Conservation (phyloP, 352 stramenopile species). For the Thalassiosira mediterranea region DNA sequence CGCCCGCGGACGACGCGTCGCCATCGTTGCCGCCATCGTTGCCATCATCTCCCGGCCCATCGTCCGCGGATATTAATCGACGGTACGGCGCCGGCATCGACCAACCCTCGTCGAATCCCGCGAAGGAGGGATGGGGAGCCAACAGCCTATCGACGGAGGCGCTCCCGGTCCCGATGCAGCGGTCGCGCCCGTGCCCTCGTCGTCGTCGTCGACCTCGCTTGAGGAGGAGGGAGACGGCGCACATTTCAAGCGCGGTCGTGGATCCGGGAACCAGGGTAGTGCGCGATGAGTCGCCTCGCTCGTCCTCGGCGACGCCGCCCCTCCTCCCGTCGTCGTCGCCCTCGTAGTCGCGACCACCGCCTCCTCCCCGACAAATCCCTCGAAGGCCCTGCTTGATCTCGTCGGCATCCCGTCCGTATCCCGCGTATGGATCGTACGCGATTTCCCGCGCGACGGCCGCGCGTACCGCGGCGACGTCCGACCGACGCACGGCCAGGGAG, state of each 20-base stretch:
- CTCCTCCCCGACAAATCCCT: slow-evolving; percentile 6
- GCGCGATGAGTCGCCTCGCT: not conserved
- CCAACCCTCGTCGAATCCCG: slow-evolving; percentile 29
- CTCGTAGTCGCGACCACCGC: not conserved
- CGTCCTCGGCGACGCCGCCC: not conserved
- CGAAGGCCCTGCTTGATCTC: slow-evolving; percentile 14
- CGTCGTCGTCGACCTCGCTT: not conserved
- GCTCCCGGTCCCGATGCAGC: slow-evolving; percentile 42
- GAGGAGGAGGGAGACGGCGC: slow-evolving; percentile 14
- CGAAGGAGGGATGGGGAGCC: slow-evolving; percentile 20
- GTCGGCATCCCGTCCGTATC: slow-evolving; percentile 22
- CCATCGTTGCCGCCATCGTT: not conserved
- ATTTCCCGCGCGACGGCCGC: slow-evolving; percentile 33
- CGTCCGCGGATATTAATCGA: not conserved
- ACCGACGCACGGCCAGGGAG: slow-evolving; percentile 11
- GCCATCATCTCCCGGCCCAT: not conserved
- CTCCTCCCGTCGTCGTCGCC: slow-evolving; percentile 1
- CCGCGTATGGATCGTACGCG: slow-evolving; percentile 27
- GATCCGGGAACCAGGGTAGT: slow-evolving; percentile 28
- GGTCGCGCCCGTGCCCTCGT: not conserved
- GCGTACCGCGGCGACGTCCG: slow-evolving; percentile 32
- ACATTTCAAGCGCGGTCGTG: slow-evolving; percentile 47
- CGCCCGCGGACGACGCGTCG: slow-evolving; percentile 1
- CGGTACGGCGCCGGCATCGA: slow-evolving; percentile 22
- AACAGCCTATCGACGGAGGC: slow-evolving; percentile 41